Evolutionary conservation across 306 rosid genomes (phyloP), one percentile per base, ranked within the genome.

Genomic region (Prunus dulcis): DNA sequence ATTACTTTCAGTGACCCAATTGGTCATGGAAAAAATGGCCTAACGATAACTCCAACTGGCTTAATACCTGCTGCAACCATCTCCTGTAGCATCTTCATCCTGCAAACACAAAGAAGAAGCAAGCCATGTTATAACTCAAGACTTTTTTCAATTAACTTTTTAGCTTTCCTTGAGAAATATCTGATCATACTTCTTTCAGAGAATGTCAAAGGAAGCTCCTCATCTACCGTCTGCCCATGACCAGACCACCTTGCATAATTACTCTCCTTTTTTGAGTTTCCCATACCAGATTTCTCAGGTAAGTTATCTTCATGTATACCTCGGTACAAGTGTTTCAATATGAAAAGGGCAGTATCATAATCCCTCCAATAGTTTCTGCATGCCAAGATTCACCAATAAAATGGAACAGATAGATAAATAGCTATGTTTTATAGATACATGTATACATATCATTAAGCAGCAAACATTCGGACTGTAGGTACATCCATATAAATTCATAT

Each of bases 311-410:
- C 89, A 15, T 87, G 93, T 75, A 83, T 88, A 69, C 82, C 91
- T 53, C 78, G 82, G 79, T 84, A 92, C 82, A 92, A 79, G 92
- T 90, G 97, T 82, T 82, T 90, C 85, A 90, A 82, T 76, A 92
- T 90, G 81, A 89, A 95, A 66, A 95, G 90, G 10, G 97, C 93
- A 10, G 99, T 95, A 78, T 95, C 99, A 75, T 79, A 57, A 82
- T 95, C 99, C 88, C 99, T 87, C 99, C 99, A 91, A 79, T 92
- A 91, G 86, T 95, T 95, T 84, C 97, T 92, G 93, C 74, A 74
- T 58, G 20, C 64, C 81, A 79, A 72, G 27, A 55, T 58, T 78
- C 30, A 64, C 51, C 38, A 20, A 34, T 80, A 25, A 64, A 43
- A 43, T 49, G 46, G 19, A 46, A 19, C 49, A 41, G 23, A 12